Evolutionary conservation across 1,284 basidiomycete genomes (phyloP), one percentile per base, ranked within the genome.

Genomic region (Microbotryum saponariae): DNA sequence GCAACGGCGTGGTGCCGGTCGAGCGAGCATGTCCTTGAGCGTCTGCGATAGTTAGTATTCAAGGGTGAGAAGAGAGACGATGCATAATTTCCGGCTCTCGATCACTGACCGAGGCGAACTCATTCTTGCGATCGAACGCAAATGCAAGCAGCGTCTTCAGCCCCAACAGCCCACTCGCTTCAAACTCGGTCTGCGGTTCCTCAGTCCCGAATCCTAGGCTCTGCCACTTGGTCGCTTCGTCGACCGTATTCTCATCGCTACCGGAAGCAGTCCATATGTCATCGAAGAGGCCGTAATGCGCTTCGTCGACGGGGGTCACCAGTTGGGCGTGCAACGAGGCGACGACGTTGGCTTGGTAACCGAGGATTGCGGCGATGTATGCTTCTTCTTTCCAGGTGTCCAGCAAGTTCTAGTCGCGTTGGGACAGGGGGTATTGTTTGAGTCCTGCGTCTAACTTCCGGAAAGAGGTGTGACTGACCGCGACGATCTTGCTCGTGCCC

Each of bases 321-420:
- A 93, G 89, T 74, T 86, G 86, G 56, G 85, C 83, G 71, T 89
- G 86, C 2, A 86, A 85, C 20, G 92, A 83, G 31, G 88, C 82
- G 58, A 90, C 81, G 70, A 91, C 84, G 74, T 91, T 91, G 48
- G 87, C 85, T 79, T 96, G 92, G 75, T 94, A 96, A 71, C 93
- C 89, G 60, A 94, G 81, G 58, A 96, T 89, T 64, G 86, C 88
- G 0, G 49, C 10, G 87, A 89, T 4, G 86, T 85, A 52, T 91
- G 78, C 73, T 16, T 93, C 90, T 68, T 93, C 90, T 50, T 87
- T 84, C 27, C 86, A 86, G 20, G 87, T 81, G 18, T 88, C 86
- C 85, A 96, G 93, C 37, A 91, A 80, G 60, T 87, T 85, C 89
- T 92, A 71, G 25, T 42, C 37, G 14, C 12, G 37, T 56, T 44